Percentiles rank a stretch among this genome's conserved stretches.
Evolutionary conservation across 441 rosid species (phyloP).

Genomic region (Cnidoscolus chayamansa): DNA sequence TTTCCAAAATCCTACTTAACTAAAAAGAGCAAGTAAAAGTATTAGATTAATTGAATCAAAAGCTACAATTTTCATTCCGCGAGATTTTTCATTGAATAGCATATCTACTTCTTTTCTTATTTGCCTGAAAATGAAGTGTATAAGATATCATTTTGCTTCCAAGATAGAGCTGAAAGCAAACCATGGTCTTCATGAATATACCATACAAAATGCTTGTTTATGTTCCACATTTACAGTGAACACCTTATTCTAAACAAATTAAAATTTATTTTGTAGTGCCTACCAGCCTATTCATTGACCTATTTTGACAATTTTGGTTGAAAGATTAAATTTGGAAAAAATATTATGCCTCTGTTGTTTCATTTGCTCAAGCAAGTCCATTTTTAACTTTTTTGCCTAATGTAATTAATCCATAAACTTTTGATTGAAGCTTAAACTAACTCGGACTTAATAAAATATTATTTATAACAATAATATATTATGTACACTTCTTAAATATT

Average conservation of each 20-base stretch:
- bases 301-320: not conserved
- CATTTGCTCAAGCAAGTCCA: too few relatives aligned
- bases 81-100: not conserved
- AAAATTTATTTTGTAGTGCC: not conserved
- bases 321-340: not conserved
- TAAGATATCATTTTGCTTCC: not conserved
- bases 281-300: not conserved
- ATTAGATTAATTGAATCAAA: not conserved
- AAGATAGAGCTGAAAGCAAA: not conserved
- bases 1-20: not conserved
- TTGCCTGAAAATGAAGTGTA: not conserved
- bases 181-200: not conserved
- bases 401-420: too few relatives aligned
- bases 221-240: not conserved
- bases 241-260: not conserved
- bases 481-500: too few relatives aligned
- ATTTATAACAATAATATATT: too few relatives aligned
- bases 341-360: too few relatives aligned
- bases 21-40: not conserved
- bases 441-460: too few relatives aligned
- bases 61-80: not conserved
- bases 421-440: too few relatives aligned
- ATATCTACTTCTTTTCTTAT: not conserved
- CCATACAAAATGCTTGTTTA: not conserved
- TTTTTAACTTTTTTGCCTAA: too few relatives aligned